Evolutionary conservation across 1,284 basidiomycete species (phyloP).

Genomic region (Puccinia brachypodii): DNA sequence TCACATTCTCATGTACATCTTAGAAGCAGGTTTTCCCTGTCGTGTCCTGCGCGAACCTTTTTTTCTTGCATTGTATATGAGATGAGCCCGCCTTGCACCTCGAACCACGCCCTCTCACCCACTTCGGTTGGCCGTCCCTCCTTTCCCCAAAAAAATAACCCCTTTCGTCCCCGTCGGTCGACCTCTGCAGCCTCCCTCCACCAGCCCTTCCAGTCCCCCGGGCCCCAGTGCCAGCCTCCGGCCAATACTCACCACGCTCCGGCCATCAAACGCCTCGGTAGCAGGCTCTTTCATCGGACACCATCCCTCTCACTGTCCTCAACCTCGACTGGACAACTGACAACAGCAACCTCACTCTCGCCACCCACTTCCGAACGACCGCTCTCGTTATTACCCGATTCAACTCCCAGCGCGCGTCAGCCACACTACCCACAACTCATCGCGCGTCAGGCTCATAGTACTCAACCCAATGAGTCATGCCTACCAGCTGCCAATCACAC

Average conservation of each 20-base stretch:
- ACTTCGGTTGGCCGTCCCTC: background rate
- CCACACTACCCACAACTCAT: background rate
- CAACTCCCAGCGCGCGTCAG: background rate
- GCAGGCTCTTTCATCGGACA: conserved; percentile 6
- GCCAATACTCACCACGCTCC: background rate
- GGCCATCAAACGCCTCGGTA: background rate
- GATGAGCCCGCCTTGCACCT: background rate
- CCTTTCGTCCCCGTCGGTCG: conserved; percentile 18
- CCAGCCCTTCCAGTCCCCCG: background rate
- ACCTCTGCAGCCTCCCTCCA: conserved; percentile 18
- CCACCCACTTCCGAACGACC: conserved; percentile 6
- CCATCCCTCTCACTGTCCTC: conserved; percentile 9
- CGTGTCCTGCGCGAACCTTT: no score
- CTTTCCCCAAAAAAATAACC: conserved; percentile 4
- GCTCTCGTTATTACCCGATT: background rate
- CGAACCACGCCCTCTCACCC: background rate
- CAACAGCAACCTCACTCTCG: background rate
- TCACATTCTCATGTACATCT: no score
- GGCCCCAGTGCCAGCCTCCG: background rate
- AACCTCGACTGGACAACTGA: background rate
- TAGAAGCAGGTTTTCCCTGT: no score
- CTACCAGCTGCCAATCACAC: background rate
- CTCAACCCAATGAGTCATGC: background rate
- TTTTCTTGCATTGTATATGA: no score
- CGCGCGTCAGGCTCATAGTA: background rate